A percentile compares a stretch with the other conserved stretches of the same genome.
These are phyloP conservation scores for Backusella mclennaniae DNA, from an alignment of 192 early-diverging fungal genomes.

Conservation along the genomic window DNA sequence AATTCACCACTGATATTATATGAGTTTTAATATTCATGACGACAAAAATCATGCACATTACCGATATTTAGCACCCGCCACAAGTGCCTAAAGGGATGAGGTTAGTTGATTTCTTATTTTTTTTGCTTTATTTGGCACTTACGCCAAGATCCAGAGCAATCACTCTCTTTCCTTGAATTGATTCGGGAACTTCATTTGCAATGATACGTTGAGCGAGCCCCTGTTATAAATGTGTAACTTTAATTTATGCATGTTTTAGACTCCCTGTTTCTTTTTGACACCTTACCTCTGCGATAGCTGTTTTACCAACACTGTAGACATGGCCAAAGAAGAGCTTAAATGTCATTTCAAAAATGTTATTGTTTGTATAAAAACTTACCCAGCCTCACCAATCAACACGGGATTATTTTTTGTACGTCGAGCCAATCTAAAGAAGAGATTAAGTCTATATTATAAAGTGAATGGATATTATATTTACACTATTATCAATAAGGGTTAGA, in stretches of 20 bases:
- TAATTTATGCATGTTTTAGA: background rate
- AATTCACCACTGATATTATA: constrained; percentile 65
- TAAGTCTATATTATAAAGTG: background rate
- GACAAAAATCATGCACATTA: constrained; percentile 33
- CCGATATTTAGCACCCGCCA: constrained; percentile 75
- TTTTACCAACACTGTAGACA: constrained; percentile 61
- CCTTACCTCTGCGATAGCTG: constrained; percentile 68
- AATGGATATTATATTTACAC: background rate
- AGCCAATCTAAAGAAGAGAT: constrained; percentile 36
- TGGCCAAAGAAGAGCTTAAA: background rate
- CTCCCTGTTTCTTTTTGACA: background rate
- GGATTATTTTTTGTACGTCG: constrained; percentile 82
- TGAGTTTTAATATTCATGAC: background rate
- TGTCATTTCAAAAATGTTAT: background rate
- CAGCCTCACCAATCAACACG: constrained; percentile 76
- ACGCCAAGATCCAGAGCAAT: constrained; percentile 73
- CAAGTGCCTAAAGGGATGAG: constrained; percentile 27
- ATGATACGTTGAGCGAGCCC: constrained; percentile 77
- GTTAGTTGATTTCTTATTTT: background rate
- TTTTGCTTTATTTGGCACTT: background rate
- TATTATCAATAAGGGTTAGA: background rate
- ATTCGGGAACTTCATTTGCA: constrained; percentile 74
- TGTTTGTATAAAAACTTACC: constrained; percentile 24
- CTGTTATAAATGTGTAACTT: constrained; percentile 1
- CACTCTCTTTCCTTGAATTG: constrained; percentile 71